phyloP scores from a whole-genome alignment of 345 rosid species.

The Syzygium aromaticum region DNA sequence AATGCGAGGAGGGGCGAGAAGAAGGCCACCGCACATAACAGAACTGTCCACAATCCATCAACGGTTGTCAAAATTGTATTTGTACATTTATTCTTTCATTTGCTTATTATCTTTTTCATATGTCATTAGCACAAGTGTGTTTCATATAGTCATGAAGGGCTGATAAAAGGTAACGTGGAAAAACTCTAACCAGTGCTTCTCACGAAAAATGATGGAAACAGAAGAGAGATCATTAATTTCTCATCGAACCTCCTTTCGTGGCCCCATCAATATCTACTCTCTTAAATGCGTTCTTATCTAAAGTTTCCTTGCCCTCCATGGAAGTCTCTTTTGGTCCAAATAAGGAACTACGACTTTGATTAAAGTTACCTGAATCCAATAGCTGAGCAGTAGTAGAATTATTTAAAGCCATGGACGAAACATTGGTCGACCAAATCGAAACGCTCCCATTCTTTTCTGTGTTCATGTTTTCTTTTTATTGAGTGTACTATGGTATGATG shows the following conservation, averaged over 20 bases:
- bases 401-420: too few relatives aligned
- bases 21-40: neutral
- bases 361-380: neutral
- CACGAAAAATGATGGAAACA: neutral
- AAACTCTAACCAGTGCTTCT: neutral
- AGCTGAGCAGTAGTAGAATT: too few relatives aligned
- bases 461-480: too few relatives aligned
- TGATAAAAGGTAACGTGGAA: neutral
- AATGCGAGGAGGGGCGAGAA: neutral
- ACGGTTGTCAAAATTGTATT: neutral
- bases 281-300: neutral
- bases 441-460: too few relatives aligned
- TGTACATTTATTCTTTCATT: neutral
- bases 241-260: neutral
- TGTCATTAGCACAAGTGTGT: neutral
- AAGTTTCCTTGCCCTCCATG: neutral
- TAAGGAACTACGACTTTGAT: neutral
- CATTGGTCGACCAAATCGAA: too few relatives aligned
- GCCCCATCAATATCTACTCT: neutral
- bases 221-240: neutral
- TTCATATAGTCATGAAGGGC: neutral
- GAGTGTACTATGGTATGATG: rapidly evolving
- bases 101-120: neutral
- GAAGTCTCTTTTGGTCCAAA: neutral
- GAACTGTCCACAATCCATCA: neutral